phyloP scores from a whole-genome alignment of 306 rosid species.

The Pyrus communis region DNA sequence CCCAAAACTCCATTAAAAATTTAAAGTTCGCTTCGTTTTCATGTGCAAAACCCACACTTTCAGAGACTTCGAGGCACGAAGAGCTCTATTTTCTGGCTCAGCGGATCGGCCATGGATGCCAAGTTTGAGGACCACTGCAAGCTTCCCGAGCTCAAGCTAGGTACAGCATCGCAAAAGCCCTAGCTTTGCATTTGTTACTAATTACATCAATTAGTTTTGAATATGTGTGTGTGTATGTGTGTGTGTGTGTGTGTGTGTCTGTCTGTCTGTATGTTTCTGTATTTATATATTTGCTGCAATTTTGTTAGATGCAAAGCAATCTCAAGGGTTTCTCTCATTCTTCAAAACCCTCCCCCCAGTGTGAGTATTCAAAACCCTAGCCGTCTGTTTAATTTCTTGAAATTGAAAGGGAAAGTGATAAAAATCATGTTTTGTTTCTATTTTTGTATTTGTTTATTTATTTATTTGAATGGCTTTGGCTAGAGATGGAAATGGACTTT shows the following conservation, averaged over 20 bases:
- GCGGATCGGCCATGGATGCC: constrained; percentile 42
- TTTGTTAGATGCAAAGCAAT: constrained; percentile 76
- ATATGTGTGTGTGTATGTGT: neutral
- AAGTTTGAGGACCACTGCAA: constrained; percentile 49
- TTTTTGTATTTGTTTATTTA: neutral
- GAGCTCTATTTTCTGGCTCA: neutral
- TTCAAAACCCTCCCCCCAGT: constrained; percentile 66
- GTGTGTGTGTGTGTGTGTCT: no score
- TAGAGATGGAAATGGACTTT: neutral
- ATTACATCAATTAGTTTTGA: neutral
- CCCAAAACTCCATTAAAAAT: neutral
- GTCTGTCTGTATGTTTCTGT: neutral
- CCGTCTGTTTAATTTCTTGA: neutral
- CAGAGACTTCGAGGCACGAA: neutral
- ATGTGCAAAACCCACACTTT: neutral
- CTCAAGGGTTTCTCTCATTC: constrained; percentile 92
- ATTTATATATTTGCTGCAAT: neutral
- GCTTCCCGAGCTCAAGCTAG: constrained; percentile 91
- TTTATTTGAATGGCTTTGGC: neutral
- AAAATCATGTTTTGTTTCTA: neutral
- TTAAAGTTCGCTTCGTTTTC: neutral
- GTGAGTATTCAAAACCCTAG: constrained; percentile 34
- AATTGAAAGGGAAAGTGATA: neutral
- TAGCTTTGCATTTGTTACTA: neutral
- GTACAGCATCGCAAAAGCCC: constrained; percentile 21